Base-by-base conservation (phyloP, 257 asterid genomes). In the Primulina tabacum region DNA sequence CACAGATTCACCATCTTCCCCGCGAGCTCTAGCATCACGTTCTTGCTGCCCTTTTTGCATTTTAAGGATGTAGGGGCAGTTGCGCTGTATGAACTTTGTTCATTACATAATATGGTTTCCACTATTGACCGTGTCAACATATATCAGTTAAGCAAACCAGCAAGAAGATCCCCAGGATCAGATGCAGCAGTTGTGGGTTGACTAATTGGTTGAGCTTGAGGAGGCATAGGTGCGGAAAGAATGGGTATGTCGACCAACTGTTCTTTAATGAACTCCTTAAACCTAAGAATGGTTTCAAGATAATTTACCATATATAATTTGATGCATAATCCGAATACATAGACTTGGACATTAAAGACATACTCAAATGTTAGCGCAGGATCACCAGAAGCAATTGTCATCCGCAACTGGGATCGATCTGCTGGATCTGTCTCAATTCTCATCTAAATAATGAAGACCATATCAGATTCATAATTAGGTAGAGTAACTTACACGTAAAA, bases 391-490 rank as follows among this genome's bases (percentile, higher is more conserved):
- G 96, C 96, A 71, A 86, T 75, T 3, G 97, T 92, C 90, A 89
- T 84, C 11, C 98, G 95, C 73, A 92, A 71, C 78, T 92, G 98
- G 26, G 98, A 88, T 84, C 98, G 85, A 79, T 92, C 98, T 2
- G 98, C 92, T 60, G 98, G 96, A 82, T 92, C 98, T 6, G 98
- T 92, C 85, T 92, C 98, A 72, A 92, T 84, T 86, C 98, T 86
- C 75, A 84, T 62, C 98, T 92, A 87, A 68, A 70, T 52, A 62
- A 50, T 5, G 5, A 50, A 63, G 60, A 35, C 50, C 61, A 38
- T 69, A 66, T 18, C 75, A 69, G 33, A 69, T 50, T 60, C 62
- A 62, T 17, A 21, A 20, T 65, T 18, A 58, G 53, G 63, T 18
- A 58, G n/a, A 59, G 67, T 47, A 33, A 35, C 52, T 28, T 28